Conservation (phyloP, 352 stramenopile species). For the Phytophthora pseudosyringae region DNA sequence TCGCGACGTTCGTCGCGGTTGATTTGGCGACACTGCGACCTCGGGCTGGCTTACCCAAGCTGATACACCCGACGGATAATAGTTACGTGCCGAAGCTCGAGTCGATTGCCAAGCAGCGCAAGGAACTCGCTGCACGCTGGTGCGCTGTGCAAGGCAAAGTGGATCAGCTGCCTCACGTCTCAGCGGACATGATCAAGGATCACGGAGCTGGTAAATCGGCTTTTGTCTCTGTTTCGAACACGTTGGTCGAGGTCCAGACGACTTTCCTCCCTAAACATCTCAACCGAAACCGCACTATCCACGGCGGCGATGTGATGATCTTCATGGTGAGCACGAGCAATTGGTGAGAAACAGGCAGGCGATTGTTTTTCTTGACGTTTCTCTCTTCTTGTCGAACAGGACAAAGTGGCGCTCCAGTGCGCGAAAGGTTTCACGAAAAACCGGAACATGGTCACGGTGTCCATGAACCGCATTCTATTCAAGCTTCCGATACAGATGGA, state of each 20-base stretch:
- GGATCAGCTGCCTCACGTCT: conserved; percentile 63
- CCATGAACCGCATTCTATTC: conserved; percentile 6
- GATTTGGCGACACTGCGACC: conserved; percentile 63
- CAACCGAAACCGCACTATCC: conserved; percentile 4
- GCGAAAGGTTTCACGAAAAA: conserved; percentile 2
- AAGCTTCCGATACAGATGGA: not conserved
- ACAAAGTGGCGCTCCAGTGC: conserved; percentile 1
- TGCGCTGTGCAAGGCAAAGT: conserved; percentile 72
- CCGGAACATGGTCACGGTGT: conserved; percentile 7
- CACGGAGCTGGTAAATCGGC: conserved; percentile 41
- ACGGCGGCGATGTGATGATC: not conserved
- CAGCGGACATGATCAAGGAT: conserved; percentile 67
- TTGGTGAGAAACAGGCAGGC: no score
- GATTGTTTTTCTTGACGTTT: no score
- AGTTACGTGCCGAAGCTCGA: conserved; percentile 59
- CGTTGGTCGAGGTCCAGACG: conserved; percentile 72
- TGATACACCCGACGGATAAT: conserved; percentile 46
- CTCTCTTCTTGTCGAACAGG: no score
- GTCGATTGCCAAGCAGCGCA: conserved; percentile 63
- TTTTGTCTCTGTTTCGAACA: conserved; percentile 61
- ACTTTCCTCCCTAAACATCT: conserved; percentile 2
- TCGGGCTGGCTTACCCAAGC: conserved; percentile 52
- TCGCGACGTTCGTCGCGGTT: conserved; percentile 75
- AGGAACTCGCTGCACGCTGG: conserved; percentile 69
- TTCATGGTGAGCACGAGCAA: not conserved